A percentile compares a stretch with the other conserved stretches of the same genome.
Evolutionary conservation across 208 protist genomes (phyloP).

Genomic region (Trypanosoma rangeli): DNA sequence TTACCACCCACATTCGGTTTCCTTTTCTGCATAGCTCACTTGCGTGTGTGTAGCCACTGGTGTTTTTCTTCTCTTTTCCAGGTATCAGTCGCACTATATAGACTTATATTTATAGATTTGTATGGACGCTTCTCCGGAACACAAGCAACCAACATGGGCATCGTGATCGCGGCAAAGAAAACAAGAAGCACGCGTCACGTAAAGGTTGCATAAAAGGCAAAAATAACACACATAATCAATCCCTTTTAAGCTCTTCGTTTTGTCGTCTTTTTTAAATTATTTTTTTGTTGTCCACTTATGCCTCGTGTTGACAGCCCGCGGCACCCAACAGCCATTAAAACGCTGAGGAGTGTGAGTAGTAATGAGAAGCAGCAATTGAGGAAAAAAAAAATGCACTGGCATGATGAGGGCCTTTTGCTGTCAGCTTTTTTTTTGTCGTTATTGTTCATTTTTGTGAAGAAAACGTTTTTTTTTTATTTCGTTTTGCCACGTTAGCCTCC

Average conservation of each 20-base stretch:
- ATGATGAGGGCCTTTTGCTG: too few relatives aligned
- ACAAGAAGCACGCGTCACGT: constrained; percentile 2
- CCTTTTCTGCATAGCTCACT: too few relatives aligned
- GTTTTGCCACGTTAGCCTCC: too few relatives aligned
- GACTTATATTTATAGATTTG: too few relatives aligned
- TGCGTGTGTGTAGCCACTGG: too few relatives aligned
- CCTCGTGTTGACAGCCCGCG: not conserved
- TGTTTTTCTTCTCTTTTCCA: too few relatives aligned
- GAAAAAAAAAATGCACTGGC: constrained; percentile 12
- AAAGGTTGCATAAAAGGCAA: constrained; percentile 19
- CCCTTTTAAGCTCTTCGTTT: not conserved
- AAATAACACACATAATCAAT: not conserved
- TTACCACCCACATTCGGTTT: too few relatives aligned
- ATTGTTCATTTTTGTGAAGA: too few relatives aligned
- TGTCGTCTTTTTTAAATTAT: not conserved
- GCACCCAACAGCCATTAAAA: not conserved
- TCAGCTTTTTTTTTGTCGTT: not conserved
- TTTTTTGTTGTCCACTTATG: not conserved
- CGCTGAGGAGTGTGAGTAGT: not conserved
- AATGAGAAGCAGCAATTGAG: not conserved
- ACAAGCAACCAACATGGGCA: not conserved
- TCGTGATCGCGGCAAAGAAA: constrained; percentile 5
- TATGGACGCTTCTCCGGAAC: too few relatives aligned
- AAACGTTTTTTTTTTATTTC: too few relatives aligned
- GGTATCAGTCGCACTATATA: too few relatives aligned